These are phyloP conservation scores for Amesomyces nigricolor DNA, from an alignment of 2,329 filamentous ascomycete species.

Conservation along the genomic window DNA sequence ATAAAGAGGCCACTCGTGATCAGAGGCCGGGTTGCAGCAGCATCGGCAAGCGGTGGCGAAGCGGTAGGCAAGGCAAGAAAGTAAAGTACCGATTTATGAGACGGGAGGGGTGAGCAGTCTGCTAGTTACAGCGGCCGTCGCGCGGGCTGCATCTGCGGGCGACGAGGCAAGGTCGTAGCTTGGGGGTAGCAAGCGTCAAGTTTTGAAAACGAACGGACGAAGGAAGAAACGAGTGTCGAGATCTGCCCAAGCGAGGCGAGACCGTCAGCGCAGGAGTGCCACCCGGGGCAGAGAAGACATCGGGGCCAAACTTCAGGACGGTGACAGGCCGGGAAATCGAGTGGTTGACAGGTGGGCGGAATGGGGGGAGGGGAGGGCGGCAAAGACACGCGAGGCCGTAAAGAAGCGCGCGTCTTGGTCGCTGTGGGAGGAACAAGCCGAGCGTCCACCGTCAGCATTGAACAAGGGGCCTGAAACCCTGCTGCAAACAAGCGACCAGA, in stretches of 20 bases:
- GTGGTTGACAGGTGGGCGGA: constrained; percentile 25
- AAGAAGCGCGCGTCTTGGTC: constrained; percentile 28
- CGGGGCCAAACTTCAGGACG: constrained; percentile 24
- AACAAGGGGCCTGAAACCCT: constrained; percentile 16
- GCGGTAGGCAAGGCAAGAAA: constrained; percentile 10
- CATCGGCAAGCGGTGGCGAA: constrained; percentile 23
- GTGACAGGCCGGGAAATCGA: constrained; percentile 22
- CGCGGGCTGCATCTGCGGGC: constrained; percentile 16
- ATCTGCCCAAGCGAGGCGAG: constrained; percentile 13
- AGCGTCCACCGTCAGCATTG: too few relatives aligned
- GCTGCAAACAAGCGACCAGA: constrained; percentile 23
- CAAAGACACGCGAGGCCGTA: constrained; percentile 28
- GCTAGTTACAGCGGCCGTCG: constrained; percentile 9
- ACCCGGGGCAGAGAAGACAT: constrained; percentile 21
- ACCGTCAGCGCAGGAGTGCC: constrained; percentile 22
- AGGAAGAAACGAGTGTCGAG: constrained; percentile 24
- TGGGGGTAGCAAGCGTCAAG: too few relatives aligned
- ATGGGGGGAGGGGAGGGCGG: constrained; percentile 21
- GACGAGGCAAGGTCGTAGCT: background rate
- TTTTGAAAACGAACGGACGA: background rate
- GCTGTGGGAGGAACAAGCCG: constrained; percentile 16
- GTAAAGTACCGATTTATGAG: constrained; percentile 9
- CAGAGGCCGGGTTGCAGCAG: constrained; percentile 17
- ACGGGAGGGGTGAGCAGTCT: background rate
- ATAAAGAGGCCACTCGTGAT: constrained; percentile 22